A percentile compares a stretch with the other conserved stretches of the same genome.
Evolutionary conservation across 352 stramenopile genomes (phyloP).

Genomic region (Phytopythium kandeliae): DNA sequence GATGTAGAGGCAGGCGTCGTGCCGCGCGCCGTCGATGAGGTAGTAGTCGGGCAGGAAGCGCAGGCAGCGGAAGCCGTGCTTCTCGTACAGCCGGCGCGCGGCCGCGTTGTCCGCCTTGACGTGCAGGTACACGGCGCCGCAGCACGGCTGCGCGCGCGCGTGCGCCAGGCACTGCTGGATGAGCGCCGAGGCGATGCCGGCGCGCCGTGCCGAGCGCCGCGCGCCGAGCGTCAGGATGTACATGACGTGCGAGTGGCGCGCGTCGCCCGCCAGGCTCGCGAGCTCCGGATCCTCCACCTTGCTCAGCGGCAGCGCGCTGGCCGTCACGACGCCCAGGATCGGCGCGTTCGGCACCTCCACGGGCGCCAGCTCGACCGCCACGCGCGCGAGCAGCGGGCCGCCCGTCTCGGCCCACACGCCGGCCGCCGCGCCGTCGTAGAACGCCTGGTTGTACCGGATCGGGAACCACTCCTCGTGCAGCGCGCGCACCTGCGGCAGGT

Average conservation of each 20-base stretch:
- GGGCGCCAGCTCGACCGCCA: constrained; percentile 58
- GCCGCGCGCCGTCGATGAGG: constrained; percentile 73
- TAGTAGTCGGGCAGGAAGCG: constrained; percentile 91
- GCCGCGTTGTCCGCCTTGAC: constrained; percentile 95
- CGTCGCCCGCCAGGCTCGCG: constrained; percentile 44
- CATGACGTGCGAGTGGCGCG: constrained; percentile 85
- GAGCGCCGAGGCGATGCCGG: constrained; percentile 89
- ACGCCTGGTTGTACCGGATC: constrained; percentile 94
- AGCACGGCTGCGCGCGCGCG: constrained; percentile 65
- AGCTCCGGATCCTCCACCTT: constrained; percentile 59
- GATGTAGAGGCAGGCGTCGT: constrained; percentile 86
- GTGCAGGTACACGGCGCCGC: constrained; percentile 94
- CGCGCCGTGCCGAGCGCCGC: constrained; percentile 70
- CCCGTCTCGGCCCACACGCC: constrained; percentile 85
- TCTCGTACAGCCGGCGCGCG: constrained; percentile 96
- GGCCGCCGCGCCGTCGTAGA: constrained; percentile 91
- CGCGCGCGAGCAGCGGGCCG: constrained; percentile 85
- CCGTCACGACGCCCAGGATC: constrained; percentile 90
- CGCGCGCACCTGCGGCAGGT: constrained; percentile 87
- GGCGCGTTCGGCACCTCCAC: constrained; percentile 8
- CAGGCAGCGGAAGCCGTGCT: constrained; percentile 92
- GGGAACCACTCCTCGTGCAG: constrained; percentile 97
- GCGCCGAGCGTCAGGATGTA: constrained; percentile 97
- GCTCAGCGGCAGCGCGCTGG: constrained; percentile 78
- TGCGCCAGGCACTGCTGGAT: constrained; percentile 87